Evolutionary conservation across 1,284 basidiomycete genomes (phyloP), one percentile per base, ranked within the genome.

Genomic region (Anthracocystis panici-leucophaei): DNA sequence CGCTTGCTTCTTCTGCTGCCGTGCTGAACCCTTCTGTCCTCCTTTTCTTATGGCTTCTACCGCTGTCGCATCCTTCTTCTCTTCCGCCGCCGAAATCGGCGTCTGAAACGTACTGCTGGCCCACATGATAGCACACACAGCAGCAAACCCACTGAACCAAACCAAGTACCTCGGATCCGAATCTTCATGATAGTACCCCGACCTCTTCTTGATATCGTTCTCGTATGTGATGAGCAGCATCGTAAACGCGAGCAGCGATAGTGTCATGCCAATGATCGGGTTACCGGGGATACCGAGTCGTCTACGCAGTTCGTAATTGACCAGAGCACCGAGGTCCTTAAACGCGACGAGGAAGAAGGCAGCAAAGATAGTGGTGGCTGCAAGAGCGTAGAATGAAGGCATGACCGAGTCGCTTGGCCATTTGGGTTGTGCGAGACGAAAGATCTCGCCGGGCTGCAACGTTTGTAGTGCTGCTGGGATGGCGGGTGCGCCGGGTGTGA

Each of bases 131-230:
- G 70, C 70, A 23, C 57, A 67, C 41, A 72, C 44, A 1, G 58
- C 38, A 16, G 60, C 60, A 5, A 45, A 23, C 16, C 48, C 52
- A 41, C 60, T 73, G 33, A 68, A 44, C 20, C 38, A 54, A 8
- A 74, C 65, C 50, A 64, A 44, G 14, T 44, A 58, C 23, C 71
- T 41, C 49, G 71, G 65, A 46, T 74, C 71, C 21, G 61, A 44
- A 8, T 41, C 56, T 14, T 74, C 71, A 33, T 12, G n/a, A 21
- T 74, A 74, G 25, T 68, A 74, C 0, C 71, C 71, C 2, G 52
- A 49, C 9, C 71, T 40, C 60, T 68, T 74, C 57, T 58, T 64
- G 46, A 74, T 67, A 40, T 74, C 71, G 33, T 68, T 74, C 61
- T 74, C 71, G 29, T 74, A 74, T 4, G 65, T 65, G 40, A 74